Evolutionary conservation across 257 asterid species (phyloP).

Genomic region (Plectranthus barbatus): DNA sequence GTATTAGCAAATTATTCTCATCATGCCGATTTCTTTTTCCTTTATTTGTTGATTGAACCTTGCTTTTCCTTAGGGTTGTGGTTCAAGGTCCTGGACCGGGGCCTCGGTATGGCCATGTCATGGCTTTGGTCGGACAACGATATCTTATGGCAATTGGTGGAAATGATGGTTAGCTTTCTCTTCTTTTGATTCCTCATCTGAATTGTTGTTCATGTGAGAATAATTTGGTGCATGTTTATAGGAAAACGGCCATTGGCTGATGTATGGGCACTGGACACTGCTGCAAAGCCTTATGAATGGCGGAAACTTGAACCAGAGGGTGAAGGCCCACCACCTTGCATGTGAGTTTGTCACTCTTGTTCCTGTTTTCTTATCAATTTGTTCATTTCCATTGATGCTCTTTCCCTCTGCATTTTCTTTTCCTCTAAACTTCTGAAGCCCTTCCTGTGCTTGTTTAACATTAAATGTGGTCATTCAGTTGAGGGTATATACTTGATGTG

Average conservation of each 20-base stretch:
- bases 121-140: slow-evolving; percentile 99
- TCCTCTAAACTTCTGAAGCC: neutral
- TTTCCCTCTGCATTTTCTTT: neutral
- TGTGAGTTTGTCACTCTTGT: slow-evolving; percentile 44
- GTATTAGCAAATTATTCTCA: neutral
- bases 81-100: slow-evolving; percentile 99
- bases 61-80: slow-evolving; percentile 58
- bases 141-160: slow-evolving; percentile 99
- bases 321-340: slow-evolving; percentile 99
- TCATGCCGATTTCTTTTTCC: slow-evolving; percentile 4
- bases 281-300: slow-evolving; percentile 99
- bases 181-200: slow-evolving; percentile 7
- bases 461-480: slow-evolving; percentile 2
- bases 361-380: neutral
- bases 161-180: slow-evolving; percentile 77
- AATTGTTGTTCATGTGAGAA: neutral
- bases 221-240: slow-evolving; percentile 27
- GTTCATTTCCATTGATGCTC: neutral
- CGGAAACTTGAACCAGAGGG: slow-evolving; percentile 99
- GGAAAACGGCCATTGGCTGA: slow-evolving; percentile 98
- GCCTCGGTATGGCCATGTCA: slow-evolving; percentile 97
- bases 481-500: neutral
- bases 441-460: neutral
- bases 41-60: slow-evolving; percentile 5
- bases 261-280: slow-evolving; percentile 99